Evolutionary conservation across 441 rosid genomes (phyloP), one percentile per base, ranked within the genome.

Genomic region (Aleurites moluccanus): DNA sequence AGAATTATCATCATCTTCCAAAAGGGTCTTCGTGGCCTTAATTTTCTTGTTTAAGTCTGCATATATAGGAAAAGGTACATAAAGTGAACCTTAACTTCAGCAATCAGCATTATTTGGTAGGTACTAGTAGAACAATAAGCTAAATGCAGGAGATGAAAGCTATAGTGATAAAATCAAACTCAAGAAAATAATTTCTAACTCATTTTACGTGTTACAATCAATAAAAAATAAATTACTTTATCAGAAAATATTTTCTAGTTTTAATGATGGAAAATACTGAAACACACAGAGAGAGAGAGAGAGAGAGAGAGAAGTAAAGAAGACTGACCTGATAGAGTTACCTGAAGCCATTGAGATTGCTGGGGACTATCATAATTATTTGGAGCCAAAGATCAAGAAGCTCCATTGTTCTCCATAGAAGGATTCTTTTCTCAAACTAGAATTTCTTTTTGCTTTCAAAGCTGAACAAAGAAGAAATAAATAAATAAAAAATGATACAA

Each of bases 41-140:
- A 80, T 78, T 49, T 83, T 83, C 68, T 50, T 73, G n/a, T 81
- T 80, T 30, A 79, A 64, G n/a, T 84, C 91, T 87, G 87, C 81
- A 77, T 47, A 67, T 2, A 33, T 2, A 67, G n/a, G 33, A 50
- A 42, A 57, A 10, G 15, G 49, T 16, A 65, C 21, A 7, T 5
- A 38, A 11, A 21, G 20, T 44, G 44, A n/a, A 18, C 20, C 64
- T 35, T 6, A 35, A 47, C 21, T 28, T 38, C 21, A 11, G 23
- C 45, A 33, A 20, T 35, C 38, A 35, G 4, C 38, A 35, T 60
- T 38, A 28, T 33, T 11, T 7, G 3, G 10, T 15, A 25, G 13
- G 2, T 6, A 25, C 20, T 25, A 18, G 33, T 7, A 64, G 27
- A 8, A 40, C 27, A 11, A 10, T 64, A 4, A 45, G 27, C 61